These are phyloP conservation scores for Mycena sanguinolenta DNA, from an alignment of 768 basidiomycete species.

Conservation along the genomic window DNA sequence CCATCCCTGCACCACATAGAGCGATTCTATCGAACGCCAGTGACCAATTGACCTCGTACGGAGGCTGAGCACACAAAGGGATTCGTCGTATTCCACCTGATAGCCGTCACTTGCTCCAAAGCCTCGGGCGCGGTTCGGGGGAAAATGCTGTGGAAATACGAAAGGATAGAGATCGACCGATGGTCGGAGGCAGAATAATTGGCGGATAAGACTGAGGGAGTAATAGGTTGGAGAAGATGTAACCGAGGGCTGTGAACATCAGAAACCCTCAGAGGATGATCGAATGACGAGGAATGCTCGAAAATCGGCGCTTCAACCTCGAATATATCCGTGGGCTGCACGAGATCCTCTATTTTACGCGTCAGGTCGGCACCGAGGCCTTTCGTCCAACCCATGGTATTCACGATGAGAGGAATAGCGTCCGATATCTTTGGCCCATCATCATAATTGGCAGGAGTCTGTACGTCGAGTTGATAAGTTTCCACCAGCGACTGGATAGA, in stretches of 20 bases:
- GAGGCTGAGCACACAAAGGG: slow-evolving; percentile 77
- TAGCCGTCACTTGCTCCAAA: slow-evolving; percentile 53
- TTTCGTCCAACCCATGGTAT: slow-evolving; percentile 98
- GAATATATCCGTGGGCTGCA: slow-evolving; percentile 73
- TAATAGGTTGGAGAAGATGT: slow-evolving; percentile 62
- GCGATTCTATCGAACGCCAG: slow-evolving; percentile 73
- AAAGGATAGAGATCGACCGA: slow-evolving; percentile 76
- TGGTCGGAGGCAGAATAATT: slow-evolving; percentile 74
- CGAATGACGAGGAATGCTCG: slow-evolving; percentile 38
- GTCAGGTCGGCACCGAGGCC: slow-evolving; percentile 90
- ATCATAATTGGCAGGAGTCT: slow-evolving; percentile 50
- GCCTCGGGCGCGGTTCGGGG: slow-evolving; percentile 38
- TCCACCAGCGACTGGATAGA: slow-evolving; percentile 77
- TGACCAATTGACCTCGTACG: slow-evolving; percentile 77
- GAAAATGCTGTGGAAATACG: slow-evolving; percentile 78
- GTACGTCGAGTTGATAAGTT: slow-evolving; percentile 77
- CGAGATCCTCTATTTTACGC: slow-evolving; percentile 73
- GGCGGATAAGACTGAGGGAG: slow-evolving; percentile 57
- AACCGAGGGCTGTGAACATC: slow-evolving; percentile 39
- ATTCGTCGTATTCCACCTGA: slow-evolving; percentile 74
- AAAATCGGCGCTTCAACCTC: slow-evolving; percentile 54
- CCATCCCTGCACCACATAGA: slow-evolving; percentile 79
- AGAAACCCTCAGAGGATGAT: slow-evolving; percentile 6
- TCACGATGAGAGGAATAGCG: slow-evolving; percentile 86
- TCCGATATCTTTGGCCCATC: slow-evolving; percentile 61